phyloP scores from a whole-genome alignment of 345 rosid genomes.

The Linum trigynum region DNA sequence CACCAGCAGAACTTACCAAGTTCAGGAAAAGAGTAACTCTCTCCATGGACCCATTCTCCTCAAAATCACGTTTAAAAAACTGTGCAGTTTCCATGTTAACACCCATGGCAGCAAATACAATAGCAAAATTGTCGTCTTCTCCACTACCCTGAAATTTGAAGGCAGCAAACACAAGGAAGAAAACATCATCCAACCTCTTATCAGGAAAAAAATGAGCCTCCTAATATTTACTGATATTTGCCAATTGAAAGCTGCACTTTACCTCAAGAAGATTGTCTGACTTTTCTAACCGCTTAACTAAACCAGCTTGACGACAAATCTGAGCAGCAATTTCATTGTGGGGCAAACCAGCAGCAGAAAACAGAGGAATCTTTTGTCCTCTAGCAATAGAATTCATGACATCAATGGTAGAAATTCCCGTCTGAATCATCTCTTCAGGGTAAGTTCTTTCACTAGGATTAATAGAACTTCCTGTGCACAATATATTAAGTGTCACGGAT shows the following conservation, averaged over 20 bases:
- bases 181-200: background rate
- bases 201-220: background rate
- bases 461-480: constrained; percentile 71
- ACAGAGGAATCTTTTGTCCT: constrained; percentile 96
- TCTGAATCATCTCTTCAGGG: constrained; percentile 98
- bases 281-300: constrained; percentile 91
- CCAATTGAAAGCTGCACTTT: constrained; percentile 2
- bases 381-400: constrained; percentile 97
- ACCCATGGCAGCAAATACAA: constrained; percentile 98
- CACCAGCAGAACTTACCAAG: constrained; percentile 35
- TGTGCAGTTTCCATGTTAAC: constrained; percentile 99
- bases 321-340: constrained; percentile 99
- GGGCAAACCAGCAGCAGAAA: constrained; percentile 99
- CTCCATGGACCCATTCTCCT: constrained; percentile 97
- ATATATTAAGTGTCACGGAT: background rate
- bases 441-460: constrained; percentile 98
- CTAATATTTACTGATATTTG: background rate
- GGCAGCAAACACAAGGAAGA: background rate
- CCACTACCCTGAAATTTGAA: constrained; percentile 38
- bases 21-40: constrained; percentile 91
- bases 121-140: constrained; percentile 93
- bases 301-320: constrained; percentile 98
- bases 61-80: constrained; percentile 96
- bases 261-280: constrained; percentile 69
- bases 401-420: constrained; percentile 96